These are phyloP conservation scores for Mycena chlorophos DNA, from an alignment of 768 basidiomycete genomes.

Conservation along the genomic window DNA sequence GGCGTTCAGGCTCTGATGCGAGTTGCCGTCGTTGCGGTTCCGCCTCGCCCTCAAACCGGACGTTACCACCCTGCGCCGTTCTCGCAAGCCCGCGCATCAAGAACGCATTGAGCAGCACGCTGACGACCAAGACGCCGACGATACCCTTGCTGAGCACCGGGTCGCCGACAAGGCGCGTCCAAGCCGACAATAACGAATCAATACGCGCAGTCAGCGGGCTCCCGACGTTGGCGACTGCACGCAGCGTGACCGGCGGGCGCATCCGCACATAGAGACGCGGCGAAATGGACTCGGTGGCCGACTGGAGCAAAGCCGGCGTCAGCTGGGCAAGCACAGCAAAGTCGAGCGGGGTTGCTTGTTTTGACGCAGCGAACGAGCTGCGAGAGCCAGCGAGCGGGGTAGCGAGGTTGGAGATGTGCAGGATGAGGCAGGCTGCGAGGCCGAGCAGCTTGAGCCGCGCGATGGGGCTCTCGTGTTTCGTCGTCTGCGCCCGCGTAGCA, in stretches of 20 bases:
- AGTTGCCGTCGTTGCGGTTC: neutral
- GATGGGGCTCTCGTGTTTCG: slow-evolving; percentile 73
- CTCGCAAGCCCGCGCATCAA: slow-evolving; percentile 79
- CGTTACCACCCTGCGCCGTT: slow-evolving; percentile 23
- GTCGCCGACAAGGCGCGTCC: slow-evolving; percentile 91
- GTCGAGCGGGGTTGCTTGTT: slow-evolving; percentile 14
- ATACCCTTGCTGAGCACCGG: slow-evolving; percentile 95
- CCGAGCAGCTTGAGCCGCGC: slow-evolving; percentile 86
- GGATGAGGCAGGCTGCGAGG: slow-evolving; percentile 85
- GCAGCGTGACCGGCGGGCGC: slow-evolving; percentile 16
- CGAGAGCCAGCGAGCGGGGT: slow-evolving; percentile 74
- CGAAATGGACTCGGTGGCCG: neutral
- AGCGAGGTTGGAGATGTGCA: slow-evolving; percentile 91
- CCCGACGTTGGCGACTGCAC: slow-evolving; percentile 3
- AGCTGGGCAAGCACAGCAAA: slow-evolving; percentile 6
- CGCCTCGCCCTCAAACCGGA: slow-evolving; percentile 28
- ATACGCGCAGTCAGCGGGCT: neutral
- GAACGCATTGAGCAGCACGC: slow-evolving; percentile 89
- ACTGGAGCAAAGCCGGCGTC: neutral
- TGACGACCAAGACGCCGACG: slow-evolving; percentile 80
- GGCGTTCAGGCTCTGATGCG: neutral
- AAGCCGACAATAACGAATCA: slow-evolving; percentile 35
- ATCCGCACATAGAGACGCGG: slow-evolving; percentile 30
- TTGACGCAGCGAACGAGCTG: slow-evolving; percentile 2
- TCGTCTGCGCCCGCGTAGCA: too few relatives aligned